Base-by-base conservation (phyloP, 1,284 basidiomycete species). In the Cryptococcus sp. region DNA sequence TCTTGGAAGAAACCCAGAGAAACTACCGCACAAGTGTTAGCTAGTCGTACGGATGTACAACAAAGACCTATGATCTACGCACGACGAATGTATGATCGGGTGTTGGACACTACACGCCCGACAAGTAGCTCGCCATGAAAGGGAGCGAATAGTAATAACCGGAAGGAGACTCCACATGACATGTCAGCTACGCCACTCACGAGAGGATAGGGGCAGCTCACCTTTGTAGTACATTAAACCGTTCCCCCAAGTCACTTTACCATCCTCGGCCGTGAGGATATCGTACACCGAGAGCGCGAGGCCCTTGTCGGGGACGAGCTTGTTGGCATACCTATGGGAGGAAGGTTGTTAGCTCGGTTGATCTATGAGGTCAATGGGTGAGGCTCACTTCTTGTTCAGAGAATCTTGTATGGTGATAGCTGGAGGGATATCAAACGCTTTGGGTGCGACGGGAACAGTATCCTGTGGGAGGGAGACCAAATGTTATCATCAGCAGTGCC, bases 161-260 rank as follows among this genome's bases (percentile, higher is more conserved):
- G 82, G 73, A 97, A 96, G 2, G 87, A 83, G n/a, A 89, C 93
- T 93, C n/a, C 11, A 7, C 39, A 36, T 20, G n/a, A 9, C n/a
- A n/a, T 13, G 52, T 66, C 48, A 67, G 64, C 56, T 53, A 11
- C 20, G 18, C 12, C 13, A 20, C 12, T 46, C 6, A 5, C 3
- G 21, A 21, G 33, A 13, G 23, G 46, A 43, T 1, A 43, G 33
- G 24, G 20, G 7, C 6, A 7, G 72, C 83, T 65, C 55, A 91
- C 92, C 85, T 81, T 90, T 91, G 74, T 98, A 93, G 86, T 91
- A 98, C 69, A 95, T 80, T 71, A 87, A 87, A 0, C 95, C 95
- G 75, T 98, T 95, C 0, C 94, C 94, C 73, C 95, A 96, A 28
- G 92, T 83, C 11, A 98, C 87, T 62, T 88, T 92, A 2, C 95